Evolutionary conservation across 192 early-diverging fungal species (phyloP), one percentile per base, ranked within the genome.

Genomic region (Podila epicladia): DNA sequence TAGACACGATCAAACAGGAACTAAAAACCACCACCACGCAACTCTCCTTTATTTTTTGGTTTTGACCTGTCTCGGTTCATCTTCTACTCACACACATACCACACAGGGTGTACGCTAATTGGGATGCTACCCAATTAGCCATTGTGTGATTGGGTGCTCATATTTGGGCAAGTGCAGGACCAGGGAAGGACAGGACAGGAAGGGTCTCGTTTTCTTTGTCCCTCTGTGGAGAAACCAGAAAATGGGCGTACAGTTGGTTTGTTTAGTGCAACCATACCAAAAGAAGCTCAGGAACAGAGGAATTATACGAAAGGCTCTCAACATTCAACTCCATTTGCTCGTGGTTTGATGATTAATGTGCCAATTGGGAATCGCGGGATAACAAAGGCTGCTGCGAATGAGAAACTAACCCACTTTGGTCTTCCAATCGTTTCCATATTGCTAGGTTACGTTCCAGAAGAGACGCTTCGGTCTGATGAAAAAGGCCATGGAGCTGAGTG

Each of bases 391-490:
- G 8, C 15, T 15, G 3, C 1, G 41, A 45, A 45, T 15, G 41
- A 45, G 41, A 45, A 3, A 1, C 53, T 55, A 24, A 55, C 53
- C 6, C 35, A 1, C 35, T 24, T 55, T 55, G 24, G 20, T 55
- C 0, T 55, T 22, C 22, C 24, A 55, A 55, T 24, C 9, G 24
- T 24, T 24, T 45, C 22, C 28, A 48, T 35, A 19, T 51, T 49
- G 12, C 3, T 72, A 95, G 94, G 93, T 93, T 53, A 98, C 97
- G 4, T 98, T 98, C 84, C 86, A 94, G 58, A 98, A 98, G 86
- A 88, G 97, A 70, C 97, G 97, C 82, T 91, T 91, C 33, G 97
- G 97, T 15, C 86, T 98, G 67, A 94, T 98, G 91, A 98, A 98
- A 83, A 98, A 98, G 84, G 96, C 97, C 0, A 95, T 96, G 84